Conservation (phyloP, 129 eudicot species). For the Logfia minima region DNA sequence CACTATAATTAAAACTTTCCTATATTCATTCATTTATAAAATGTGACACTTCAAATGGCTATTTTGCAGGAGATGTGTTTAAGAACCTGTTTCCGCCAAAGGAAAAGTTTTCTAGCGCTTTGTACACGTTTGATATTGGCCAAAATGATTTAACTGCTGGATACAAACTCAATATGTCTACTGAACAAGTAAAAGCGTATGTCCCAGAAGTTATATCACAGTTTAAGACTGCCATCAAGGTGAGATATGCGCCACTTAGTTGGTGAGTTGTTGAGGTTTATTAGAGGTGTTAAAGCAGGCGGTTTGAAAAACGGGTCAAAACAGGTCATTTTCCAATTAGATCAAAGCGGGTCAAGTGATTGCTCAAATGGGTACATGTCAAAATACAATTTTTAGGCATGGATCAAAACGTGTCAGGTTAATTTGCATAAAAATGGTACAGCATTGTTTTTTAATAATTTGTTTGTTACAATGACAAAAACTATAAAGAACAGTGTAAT, state of each 20-base stretch:
- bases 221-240: slow-evolving; percentile 50
- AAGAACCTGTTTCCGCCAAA: slow-evolving; percentile 43
- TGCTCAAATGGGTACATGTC: background rate
- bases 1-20: too few species aligned
- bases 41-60: background rate
- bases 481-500: too few species aligned
- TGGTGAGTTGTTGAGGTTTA: background rate
- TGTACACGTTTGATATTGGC: slow-evolving; percentile 83
- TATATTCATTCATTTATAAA: background rate
- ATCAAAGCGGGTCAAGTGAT: background rate
- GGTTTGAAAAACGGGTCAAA: background rate
- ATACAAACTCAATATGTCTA: slow-evolving; percentile 63
- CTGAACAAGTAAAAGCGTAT: slow-evolving; percentile 58
- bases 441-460: background rate
- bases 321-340: background rate
- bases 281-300: background rate
- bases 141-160: slow-evolving; percentile 88
- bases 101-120: slow-evolving; percentile 48
- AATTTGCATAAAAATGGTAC: background rate
- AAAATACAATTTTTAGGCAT: background rate
- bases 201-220: slow-evolving; percentile 60
- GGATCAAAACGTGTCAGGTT: background rate
- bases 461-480: background rate
- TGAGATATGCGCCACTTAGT: slow-evolving; percentile 19
- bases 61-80: slow-evolving; percentile 41